phyloP scores from a whole-genome alignment of 306 rosid genomes.

The Citrullus mucosospermus region DNA sequence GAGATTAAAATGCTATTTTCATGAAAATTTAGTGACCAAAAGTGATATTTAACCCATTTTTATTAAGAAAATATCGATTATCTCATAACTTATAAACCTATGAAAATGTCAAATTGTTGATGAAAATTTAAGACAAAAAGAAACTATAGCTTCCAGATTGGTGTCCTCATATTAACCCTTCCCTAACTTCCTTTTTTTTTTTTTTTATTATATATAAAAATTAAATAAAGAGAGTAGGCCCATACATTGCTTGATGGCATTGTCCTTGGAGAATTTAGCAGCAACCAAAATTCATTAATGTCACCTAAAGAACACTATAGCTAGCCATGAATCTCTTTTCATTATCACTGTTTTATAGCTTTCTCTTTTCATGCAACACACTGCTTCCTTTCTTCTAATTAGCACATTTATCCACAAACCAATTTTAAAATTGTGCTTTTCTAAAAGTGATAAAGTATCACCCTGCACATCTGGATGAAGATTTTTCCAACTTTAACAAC shows the following conservation, averaged over 20 bases:
- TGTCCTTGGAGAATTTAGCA: constrained; percentile 1
- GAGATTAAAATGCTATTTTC: too few relatives aligned
- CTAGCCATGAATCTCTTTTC: constrained; percentile 2
- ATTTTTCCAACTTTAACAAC: not conserved
- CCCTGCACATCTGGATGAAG: not conserved
- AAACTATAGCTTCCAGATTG: too few relatives aligned
- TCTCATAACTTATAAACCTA: too few relatives aligned
- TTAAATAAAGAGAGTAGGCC: not conserved
- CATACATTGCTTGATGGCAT: constrained; percentile 7
- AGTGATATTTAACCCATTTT: too few relatives aligned
- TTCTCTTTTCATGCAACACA: not conserved
- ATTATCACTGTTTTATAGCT: not conserved
- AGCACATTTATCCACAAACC: not conserved
- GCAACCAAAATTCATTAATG: not conserved
- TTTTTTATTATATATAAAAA: too few relatives aligned
- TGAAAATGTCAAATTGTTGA: too few relatives aligned
- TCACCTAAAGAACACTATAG: not conserved
- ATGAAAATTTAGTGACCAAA: too few relatives aligned
- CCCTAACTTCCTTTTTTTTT: too few relatives aligned
- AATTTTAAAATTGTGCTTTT: not conserved
- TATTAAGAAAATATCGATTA: too few relatives aligned
- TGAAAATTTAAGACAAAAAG: too few relatives aligned
- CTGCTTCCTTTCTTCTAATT: not conserved
- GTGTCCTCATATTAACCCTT: too few relatives aligned
- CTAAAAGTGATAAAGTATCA: not conserved